These are phyloP conservation scores for Biancaea sappan DNA, from an alignment of 306 rosid species.

Conservation along the genomic window DNA sequence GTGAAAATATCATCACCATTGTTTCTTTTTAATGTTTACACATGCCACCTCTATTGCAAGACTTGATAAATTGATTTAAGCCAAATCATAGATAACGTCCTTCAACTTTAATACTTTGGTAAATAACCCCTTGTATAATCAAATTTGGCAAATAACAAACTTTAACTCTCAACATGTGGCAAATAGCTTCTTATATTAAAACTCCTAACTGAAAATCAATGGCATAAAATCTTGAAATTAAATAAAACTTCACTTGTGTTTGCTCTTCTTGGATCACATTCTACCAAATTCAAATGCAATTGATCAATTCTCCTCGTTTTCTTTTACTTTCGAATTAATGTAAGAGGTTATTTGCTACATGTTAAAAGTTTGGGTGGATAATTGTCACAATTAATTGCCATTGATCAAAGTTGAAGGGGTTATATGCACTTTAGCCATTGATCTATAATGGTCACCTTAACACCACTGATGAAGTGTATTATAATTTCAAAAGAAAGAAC, in stretches of 20 bases:
- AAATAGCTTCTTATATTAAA: neutral
- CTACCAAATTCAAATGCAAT: neutral
- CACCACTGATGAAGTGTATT: slow-evolving; percentile 3
- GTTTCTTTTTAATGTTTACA: neutral
- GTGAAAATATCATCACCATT: neutral
- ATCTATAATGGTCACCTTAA: neutral
- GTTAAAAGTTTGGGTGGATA: neutral
- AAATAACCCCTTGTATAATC: no score
- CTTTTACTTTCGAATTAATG: neutral
- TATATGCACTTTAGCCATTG: neutral
- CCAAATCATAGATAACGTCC: neutral
- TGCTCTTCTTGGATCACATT: neutral
- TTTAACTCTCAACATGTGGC: neutral
- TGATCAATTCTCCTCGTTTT: neutral
- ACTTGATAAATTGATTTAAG: neutral
- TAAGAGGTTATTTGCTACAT: neutral
- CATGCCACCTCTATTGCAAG: neutral
- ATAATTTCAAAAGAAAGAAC: neutral
- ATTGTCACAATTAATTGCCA: neutral
- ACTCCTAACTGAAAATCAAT: neutral
- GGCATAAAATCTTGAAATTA: neutral
- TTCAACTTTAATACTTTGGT: neutral
- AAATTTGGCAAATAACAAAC: no score
- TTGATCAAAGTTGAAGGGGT: neutral
- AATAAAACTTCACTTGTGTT: neutral